Evolutionary conservation across 2,329 filamentous ascomycete species (phyloP).

Genomic region (Blastomyces emzantsi): DNA sequence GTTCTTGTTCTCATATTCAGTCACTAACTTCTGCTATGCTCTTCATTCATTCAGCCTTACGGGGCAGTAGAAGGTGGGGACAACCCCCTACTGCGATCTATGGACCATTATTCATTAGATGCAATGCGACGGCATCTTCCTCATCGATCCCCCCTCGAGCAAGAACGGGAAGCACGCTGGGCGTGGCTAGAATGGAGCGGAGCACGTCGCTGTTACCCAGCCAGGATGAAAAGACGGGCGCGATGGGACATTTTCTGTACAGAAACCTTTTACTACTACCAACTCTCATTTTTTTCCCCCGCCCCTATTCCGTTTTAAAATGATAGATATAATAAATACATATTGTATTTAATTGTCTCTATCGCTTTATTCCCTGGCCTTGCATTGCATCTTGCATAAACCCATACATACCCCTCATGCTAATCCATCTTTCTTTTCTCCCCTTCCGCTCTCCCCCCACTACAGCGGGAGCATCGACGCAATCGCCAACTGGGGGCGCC

Average conservation of each 20-base stretch:
- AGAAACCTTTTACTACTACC: conserved; percentile 51
- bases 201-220: not conserved
- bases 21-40: not conserved
- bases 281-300: not conserved
- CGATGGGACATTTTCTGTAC: conserved; percentile 2
- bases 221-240: not conserved
- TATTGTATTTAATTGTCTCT: not conserved
- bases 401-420: not conserved
- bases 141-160: not conserved
- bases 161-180: not conserved
- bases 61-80: not conserved
- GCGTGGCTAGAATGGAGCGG: not conserved
- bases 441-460: not conserved
- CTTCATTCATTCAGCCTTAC: not conserved
- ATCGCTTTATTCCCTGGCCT: not conserved
- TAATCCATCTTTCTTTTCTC: not conserved
- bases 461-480: conserved; percentile 43
- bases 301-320: not conserved
- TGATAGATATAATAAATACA: not conserved
- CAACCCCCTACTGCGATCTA: not conserved
- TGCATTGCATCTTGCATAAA: not conserved
- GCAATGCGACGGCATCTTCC: not conserved
- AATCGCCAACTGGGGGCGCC: conserved; percentile 74
- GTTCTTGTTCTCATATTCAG: not conserved
- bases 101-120: not conserved